Conservation (phyloP, 345 rosid species). For the Microcos paniculata region DNA sequence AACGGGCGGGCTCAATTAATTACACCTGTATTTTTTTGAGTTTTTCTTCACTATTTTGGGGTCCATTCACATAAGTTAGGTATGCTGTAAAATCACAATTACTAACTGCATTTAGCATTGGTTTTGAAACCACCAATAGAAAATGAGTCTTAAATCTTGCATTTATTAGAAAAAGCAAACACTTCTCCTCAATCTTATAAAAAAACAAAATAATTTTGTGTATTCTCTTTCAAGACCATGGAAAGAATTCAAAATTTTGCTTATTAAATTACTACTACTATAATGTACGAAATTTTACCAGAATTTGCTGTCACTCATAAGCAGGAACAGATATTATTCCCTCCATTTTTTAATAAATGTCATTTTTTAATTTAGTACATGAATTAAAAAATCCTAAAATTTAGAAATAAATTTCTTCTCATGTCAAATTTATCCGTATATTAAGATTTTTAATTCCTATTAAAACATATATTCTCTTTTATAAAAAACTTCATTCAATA, state of each 20-base stretch:
- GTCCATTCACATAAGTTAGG: neutral
- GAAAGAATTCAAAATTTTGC: neutral
- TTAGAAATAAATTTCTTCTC: too few species aligned
- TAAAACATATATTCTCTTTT: too few species aligned
- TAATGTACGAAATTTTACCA: too few species aligned
- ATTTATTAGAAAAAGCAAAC: neutral
- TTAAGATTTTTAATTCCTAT: too few species aligned
- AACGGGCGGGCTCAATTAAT: neutral
- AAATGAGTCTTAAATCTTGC: neutral
- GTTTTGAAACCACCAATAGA: neutral
- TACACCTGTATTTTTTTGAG: neutral
- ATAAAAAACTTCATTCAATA: too few species aligned
- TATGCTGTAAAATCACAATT: neutral
- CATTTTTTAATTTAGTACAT: too few species aligned
- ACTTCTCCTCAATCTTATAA: neutral
- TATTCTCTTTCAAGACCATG: neutral
- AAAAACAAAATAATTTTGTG: slow-evolving; percentile 25
- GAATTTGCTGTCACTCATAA: too few species aligned
- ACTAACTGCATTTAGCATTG: neutral
- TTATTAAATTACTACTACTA: too few species aligned
- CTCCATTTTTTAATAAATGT: too few species aligned
- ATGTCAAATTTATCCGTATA: too few species aligned
- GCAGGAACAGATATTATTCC: too few species aligned
- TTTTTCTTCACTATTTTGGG: neutral
- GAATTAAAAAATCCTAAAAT: too few species aligned